These are phyloP conservation scores for Stephanodiscus triporus DNA, from an alignment of 108 stramenopile genomes.

Conservation along the genomic window DNA sequence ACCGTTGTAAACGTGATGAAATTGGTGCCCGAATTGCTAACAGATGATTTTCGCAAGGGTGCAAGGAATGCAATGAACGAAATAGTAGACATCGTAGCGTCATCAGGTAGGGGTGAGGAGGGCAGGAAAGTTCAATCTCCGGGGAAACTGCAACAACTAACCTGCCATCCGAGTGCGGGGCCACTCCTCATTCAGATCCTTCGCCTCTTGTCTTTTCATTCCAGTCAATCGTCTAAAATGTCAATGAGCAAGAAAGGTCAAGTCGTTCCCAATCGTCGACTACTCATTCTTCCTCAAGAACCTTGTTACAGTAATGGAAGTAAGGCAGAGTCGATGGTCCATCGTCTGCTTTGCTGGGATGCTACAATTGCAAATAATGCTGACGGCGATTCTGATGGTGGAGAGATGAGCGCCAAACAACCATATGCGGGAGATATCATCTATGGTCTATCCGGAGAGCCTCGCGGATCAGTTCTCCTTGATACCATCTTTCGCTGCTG, in stretches of 20 bases:
- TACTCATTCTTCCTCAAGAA: conserved; percentile 60
- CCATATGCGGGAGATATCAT: conserved; percentile 69
- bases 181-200: conserved; percentile 74
- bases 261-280: conserved; percentile 48
- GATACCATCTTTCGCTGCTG: conserved; percentile 71
- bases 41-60: conserved; percentile 43
- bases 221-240: conserved; percentile 14
- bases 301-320: conserved; percentile 63
- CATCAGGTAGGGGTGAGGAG: conserved; percentile 1
- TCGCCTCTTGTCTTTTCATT: conserved; percentile 58
- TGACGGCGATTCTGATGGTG: conserved; percentile 29
- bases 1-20: conserved; percentile 28
- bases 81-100: conserved; percentile 35
- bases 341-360: conserved; percentile 77
- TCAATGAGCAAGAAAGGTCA: conserved; percentile 12
- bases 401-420: conserved; percentile 53
- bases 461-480: conserved; percentile 78
- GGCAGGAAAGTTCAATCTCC: conserved; percentile 33
- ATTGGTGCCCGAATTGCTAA: conserved; percentile 36
- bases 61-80: conserved; percentile 39
- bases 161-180: conserved; percentile 82
- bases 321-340: conserved; percentile 60
- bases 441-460: conserved; percentile 83
- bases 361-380: conserved; percentile 21
- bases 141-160: conserved; percentile 68